Evolutionary conservation across 164 flowering plant genomes (phyloP), one percentile per base, ranked within the genome.

Genomic region (Buxus sempervirens): DNA sequence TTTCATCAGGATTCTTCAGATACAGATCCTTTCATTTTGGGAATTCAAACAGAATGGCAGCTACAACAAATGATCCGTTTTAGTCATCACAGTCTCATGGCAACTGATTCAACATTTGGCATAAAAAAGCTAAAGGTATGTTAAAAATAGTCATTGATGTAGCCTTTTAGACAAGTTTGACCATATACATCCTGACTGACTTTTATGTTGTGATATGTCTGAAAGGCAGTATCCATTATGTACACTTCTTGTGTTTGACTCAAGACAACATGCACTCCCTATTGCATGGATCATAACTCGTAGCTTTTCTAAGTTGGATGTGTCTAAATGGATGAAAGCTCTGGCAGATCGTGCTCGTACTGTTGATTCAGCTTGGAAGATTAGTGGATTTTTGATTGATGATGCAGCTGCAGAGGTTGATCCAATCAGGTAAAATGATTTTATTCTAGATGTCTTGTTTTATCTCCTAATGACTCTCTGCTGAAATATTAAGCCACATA

Each of bases 31-130:
- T 90, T 95, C 71, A 78, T 95, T 71, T 74, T 95, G 70, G 99
- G 99, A 19, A 89, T 95, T 69, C 99, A 95, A 77, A 89, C 99
- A 9, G 98, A 95, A 72, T 95, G 99, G 99, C 99, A 90, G 75
- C 66, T 95, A 78, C 96, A 90, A 63, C 98, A 95, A 65, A 90
- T 95, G 97, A 77, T 90, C 63, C 94, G 99, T 25, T 95, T 92
- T 85, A 97, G 98, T 14, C 87, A 90, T 77, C 86, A 82, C 60
- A 88, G 89, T 80, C 85, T 92, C 57, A 77, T 95, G 60, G 97
- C 97, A 8, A 87, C 82, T 60, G 97, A 95, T 77, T 95, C 96
- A 55, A 88, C 93, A 28, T 95, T 95, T 84, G 99, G 98, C 41
- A 83, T 95, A 61, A 95, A 88, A 73, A 90, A 86, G 75, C 96